Conservation (phyloP, 2,329 filamentous ascomycete species). For the Claviceps arundinis region DNA sequence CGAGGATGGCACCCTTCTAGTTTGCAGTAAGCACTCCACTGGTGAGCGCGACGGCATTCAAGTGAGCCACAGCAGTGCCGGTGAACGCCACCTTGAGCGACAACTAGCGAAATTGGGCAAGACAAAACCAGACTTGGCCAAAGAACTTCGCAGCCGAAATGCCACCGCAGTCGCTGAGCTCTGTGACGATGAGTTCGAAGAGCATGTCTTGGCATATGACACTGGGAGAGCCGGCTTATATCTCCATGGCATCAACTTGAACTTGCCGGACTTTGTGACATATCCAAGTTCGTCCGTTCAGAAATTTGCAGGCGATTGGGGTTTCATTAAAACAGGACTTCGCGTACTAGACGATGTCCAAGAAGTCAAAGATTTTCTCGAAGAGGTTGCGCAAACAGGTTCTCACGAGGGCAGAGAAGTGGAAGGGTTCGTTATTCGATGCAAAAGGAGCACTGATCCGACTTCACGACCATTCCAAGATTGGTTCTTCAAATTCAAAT, state of each 20-base stretch:
- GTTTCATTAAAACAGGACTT: constrained; percentile 79
- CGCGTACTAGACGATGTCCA: constrained; percentile 62
- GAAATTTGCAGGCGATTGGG: constrained; percentile 81
- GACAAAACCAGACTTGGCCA: constrained; percentile 65
- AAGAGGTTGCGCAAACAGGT: constrained; percentile 74
- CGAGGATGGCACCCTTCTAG: constrained; percentile 75
- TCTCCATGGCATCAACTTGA: constrained; percentile 90
- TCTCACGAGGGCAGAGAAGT: constrained; percentile 85
- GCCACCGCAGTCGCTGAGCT: constrained; percentile 91
- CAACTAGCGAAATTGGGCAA: constrained; percentile 70
- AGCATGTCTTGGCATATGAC: constrained; percentile 86
- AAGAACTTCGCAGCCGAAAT: constrained; percentile 64
- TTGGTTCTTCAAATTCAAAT: constrained; percentile 99
- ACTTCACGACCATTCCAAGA: constrained; percentile 51
- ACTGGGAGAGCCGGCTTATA: constrained; percentile 79
- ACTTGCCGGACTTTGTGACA: constrained; percentile 82
- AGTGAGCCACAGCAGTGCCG: constrained; percentile 71
- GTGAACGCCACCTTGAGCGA: constrained; percentile 67
- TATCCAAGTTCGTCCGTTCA: constrained; percentile 76
- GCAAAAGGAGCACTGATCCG: constrained; percentile 50
- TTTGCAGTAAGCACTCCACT: constrained; percentile 99
- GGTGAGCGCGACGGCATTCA: constrained; percentile 59
- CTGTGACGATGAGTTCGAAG: constrained; percentile 91
- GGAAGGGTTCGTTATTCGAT: constrained; percentile 92
- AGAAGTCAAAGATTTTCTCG: constrained; percentile 67